Evolutionary conservation across 2,329 filamentous ascomycete species (phyloP).

Genomic region (Paracoccidioides brasiliensis): DNA sequence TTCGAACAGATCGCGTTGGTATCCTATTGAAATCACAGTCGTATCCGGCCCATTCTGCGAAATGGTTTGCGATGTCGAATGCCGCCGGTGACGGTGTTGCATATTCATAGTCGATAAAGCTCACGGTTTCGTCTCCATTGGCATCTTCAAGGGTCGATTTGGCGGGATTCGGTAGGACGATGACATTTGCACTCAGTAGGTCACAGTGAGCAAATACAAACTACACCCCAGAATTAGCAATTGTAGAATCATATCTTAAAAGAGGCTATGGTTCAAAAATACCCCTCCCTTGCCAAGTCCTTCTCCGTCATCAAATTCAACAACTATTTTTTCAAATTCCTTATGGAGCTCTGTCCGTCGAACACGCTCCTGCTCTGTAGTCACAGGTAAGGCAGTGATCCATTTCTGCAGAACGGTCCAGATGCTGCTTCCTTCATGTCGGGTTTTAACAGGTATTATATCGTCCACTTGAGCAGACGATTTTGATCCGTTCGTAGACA

Average conservation of each 20-base stretch:
- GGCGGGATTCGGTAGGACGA: constrained; percentile 48
- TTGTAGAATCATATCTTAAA: neutral
- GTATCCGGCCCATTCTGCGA: constrained; percentile 95
- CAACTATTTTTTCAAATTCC: constrained; percentile 59
- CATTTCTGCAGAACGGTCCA: constrained; percentile 97
- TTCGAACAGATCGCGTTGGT: constrained; percentile 63
- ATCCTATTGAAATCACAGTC: constrained; percentile 81
- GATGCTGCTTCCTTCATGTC: constrained; percentile 66
- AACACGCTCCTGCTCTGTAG: constrained; percentile 54
- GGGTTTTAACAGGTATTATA: constrained; percentile 39
- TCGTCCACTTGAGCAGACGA: constrained; percentile 14
- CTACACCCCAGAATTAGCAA: constrained; percentile 28
- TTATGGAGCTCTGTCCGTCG: constrained; percentile 56
- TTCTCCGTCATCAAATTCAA: constrained; percentile 59
- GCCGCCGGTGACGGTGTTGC: constrained; percentile 85
- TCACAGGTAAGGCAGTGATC: constrained; percentile 70
- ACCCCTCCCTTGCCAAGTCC: constrained; percentile 65
- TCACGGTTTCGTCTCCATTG: constrained; percentile 42
- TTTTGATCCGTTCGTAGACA: constrained; percentile 19
- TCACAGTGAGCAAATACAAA: constrained; percentile 94
- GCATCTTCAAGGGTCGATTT: constrained; percentile 19
- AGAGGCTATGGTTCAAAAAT: constrained; percentile 18
- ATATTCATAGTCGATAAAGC: constrained; percentile 98
- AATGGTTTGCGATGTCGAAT: constrained; percentile 96
- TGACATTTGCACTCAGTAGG: constrained; percentile 90